phyloP scores from a whole-genome alignment of 169 alveolate species.

The Fabrea salina region DNA sequence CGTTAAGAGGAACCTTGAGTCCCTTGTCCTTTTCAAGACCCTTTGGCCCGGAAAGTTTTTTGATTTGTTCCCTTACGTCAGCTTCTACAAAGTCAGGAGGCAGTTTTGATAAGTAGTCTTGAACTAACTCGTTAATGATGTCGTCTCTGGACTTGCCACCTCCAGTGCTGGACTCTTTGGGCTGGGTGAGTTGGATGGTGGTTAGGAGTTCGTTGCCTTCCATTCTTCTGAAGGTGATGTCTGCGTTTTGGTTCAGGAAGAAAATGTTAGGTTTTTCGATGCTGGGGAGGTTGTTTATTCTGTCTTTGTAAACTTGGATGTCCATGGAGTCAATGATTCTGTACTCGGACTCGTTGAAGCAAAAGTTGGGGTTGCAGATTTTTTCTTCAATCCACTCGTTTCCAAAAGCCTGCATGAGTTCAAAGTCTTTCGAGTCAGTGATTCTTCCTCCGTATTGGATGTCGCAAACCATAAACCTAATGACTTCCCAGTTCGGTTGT shows the following conservation, averaged over 20 bases:
- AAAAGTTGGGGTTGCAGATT: constrained; percentile 60
- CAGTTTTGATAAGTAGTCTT: constrained; percentile 80
- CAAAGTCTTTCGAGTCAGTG: constrained; percentile 94
- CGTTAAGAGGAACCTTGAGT: constrained; percentile 92
- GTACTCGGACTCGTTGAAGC: constrained; percentile 74
- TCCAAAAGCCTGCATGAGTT: constrained; percentile 90
- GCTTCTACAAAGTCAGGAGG: constrained; percentile 89
- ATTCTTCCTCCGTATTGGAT: constrained; percentile 97
- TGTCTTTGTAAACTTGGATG: constrained; percentile 81
- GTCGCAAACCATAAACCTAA: constrained; percentile 93
- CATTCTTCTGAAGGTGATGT: constrained; percentile 89
- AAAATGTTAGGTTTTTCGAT: constrained; percentile 91
- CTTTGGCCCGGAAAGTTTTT: constrained; percentile 86
- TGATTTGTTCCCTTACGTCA: constrained; percentile 86
- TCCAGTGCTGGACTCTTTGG: constrained; percentile 91
- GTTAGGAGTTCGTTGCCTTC: constrained; percentile 89
- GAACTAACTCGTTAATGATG: constrained; percentile 88
- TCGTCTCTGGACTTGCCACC: constrained; percentile 94
- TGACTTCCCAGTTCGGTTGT: constrained; percentile 89
- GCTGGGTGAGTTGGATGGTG: constrained; percentile 92
- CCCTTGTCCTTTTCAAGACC: constrained; percentile 76
- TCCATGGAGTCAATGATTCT: constrained; percentile 88
- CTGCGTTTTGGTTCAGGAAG: constrained; percentile 94
- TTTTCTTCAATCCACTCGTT: constrained; percentile 83
- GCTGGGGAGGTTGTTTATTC: constrained; percentile 87